Base-by-base conservation (phyloP, 2,329 filamentous ascomycete genomes). In the Clarireedia paspali region DNA sequence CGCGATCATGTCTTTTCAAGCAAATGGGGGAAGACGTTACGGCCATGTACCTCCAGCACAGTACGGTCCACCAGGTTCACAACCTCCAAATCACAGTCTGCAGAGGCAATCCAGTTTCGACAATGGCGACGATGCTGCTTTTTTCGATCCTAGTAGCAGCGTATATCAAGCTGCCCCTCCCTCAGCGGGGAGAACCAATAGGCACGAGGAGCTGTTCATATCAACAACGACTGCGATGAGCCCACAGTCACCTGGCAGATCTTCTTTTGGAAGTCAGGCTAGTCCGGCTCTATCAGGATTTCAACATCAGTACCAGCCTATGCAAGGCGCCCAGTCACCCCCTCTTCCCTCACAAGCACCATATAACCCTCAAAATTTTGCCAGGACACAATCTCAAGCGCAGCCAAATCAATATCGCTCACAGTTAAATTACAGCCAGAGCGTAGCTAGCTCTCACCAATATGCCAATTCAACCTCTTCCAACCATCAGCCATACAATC, bases 21-120 rank as follows among this genome's bases (percentile, higher is more conserved):
- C 63, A 66, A 79, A 79, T 66, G 80, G 84, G 64, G 79, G 82
- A 68, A 77, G 80, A 70, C 80, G 82, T 47, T 86, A 85, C 65
- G 83, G 83, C 72, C 81, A 85, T 71, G 73, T 86, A 50, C 83
- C 83, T 59, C 83, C 83, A 15, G 82, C 83, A 30, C 82, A 84
- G 67, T 86, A 86, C 61, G 72, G 76, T 48, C 64, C 71, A 52
- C 61, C 67, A 44, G 70, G 73, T 45, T 70, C 73, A 57, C 66
- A 70, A 48, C 58, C 66, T 40, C 30, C 47, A 36, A 73, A 75
- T 61, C 70, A 74, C 20, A 60, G 63, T 39, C 38, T 70, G 34
- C 66, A 65, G 45, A 78, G 87, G 62, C 79, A 82, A 61, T 79
- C 82, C 49, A 92, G 87, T 74, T 91, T 89, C 74, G 85, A 90